Percentiles rank a stretch among this genome's conserved stretches.
phyloP scores from a whole-genome alignment of 306 rosid genomes.

The Castanea crenata region DNA sequence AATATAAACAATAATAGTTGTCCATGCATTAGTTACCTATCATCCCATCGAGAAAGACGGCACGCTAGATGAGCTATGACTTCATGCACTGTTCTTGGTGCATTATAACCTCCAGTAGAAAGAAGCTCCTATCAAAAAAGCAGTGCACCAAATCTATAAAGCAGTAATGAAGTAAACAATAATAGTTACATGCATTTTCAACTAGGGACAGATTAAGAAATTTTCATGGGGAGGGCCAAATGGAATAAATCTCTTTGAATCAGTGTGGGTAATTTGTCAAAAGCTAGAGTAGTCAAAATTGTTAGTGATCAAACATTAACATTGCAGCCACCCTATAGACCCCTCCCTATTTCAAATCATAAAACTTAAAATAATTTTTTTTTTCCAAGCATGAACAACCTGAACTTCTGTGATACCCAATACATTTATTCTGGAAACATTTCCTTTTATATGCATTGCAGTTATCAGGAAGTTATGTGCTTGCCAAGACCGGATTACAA shows the following conservation, averaged over 20 bases:
- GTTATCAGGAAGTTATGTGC: conserved; percentile 86
- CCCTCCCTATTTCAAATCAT: neutral
- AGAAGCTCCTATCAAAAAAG: conserved; percentile 73
- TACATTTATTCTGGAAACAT: conserved; percentile 52
- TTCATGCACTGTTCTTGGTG: conserved; percentile 89
- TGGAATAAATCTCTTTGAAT: neutral
- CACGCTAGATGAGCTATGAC: conserved; percentile 73
- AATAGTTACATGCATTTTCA: neutral
- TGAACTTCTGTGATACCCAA: conserved; percentile 92
- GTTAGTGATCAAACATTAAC: neutral
- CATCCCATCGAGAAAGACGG: conserved; percentile 97
- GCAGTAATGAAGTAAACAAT: neutral
- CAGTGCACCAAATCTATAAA: conserved; percentile 8
- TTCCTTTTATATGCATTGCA: conserved; percentile 75
- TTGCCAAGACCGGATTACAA: conserved; percentile 96
- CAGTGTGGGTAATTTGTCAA: neutral
- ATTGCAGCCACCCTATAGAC: too few species aligned
- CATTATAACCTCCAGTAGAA: conserved; percentile 69
- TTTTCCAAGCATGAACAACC: conserved; percentile 48
- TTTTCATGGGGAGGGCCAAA: neutral
- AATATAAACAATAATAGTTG: neutral
- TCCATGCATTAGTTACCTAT: conserved; percentile 52
- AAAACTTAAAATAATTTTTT: conserved; percentile 12
- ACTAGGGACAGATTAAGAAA: neutral
- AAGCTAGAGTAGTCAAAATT: neutral